Evolutionary conservation across 1,284 basidiomycete genomes (phyloP), one percentile per base, ranked within the genome.

Genomic region (Cryptococcus depauperatus): DNA sequence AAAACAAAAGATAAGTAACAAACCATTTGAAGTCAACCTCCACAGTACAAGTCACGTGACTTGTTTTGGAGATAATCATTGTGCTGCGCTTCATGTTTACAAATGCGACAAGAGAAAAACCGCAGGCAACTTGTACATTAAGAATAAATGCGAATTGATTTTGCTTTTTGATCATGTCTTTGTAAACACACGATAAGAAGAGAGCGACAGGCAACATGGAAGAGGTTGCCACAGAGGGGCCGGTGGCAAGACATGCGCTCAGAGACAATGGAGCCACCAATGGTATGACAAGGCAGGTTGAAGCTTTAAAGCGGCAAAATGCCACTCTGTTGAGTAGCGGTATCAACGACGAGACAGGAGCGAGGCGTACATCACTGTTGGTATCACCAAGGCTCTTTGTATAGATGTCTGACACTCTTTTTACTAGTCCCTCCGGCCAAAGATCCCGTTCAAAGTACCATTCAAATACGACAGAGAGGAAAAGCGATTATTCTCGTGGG

Each of bases 241-340:
- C 51, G n/a, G n/a, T n/a, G n/a, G 46, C 47, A 23, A 42, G 51
- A 41, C 44, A 46, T 18, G 41, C 44, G 5, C 41, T 46, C 26
- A 28, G 22, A 11, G 33, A 37, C 7, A 37, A 38, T 22, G 26
- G 13, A 16, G 29, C 27, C n/a, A 28, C 23, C n/a, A 37, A 25
- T 22, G 56, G 58, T 46, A 44, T 58, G 29, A 48, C 51, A 1
- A 59, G 54, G 35, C 43, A 55, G 27, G 56, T 58, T 22, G 41
- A 57, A 19, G 54, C 59, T 23, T 39, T 61, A 13, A 60, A 63
- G 44, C 46, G 63, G 26, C 58, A 61, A 48, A 62, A 59, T 29
- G 61, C 58, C 4, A 18, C 43, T 32, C 14, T 33, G 7, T 33
- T 42, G 19, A 35, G 40, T 22, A n/a, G 35, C 26, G 26, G 18